These are phyloP conservation scores for Closterium sp. DNA, from an alignment of 139 green algal genomes.

Conservation along the genomic window DNA sequence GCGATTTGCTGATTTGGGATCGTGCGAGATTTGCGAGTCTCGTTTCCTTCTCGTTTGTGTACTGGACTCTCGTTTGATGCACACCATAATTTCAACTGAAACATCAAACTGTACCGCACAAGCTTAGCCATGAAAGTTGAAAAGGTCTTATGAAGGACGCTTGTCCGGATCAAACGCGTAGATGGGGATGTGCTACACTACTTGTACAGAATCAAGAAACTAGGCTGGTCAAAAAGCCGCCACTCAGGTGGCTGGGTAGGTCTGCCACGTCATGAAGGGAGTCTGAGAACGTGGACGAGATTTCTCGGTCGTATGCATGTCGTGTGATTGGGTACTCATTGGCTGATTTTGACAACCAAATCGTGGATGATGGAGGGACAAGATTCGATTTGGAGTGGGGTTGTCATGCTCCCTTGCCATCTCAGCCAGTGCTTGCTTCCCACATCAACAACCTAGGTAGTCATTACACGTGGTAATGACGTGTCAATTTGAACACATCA, in stretches of 20 bases:
- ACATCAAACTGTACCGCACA: too few relatives aligned
- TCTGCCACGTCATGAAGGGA: neutral
- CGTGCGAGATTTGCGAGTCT: neutral
- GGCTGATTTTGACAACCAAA: neutral
- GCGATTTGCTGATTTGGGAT: neutral
- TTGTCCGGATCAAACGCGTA: too few relatives aligned
- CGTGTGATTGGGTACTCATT: neutral
- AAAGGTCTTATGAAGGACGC: too few relatives aligned
- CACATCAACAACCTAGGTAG: neutral
- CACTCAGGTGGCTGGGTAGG: neutral
- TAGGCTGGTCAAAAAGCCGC: too few relatives aligned
- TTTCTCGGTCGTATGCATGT: neutral
- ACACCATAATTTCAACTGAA: too few relatives aligned
- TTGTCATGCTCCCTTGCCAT: neutral
- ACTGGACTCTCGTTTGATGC: too few relatives aligned
- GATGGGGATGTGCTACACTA: too few relatives aligned
- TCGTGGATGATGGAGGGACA: neutral
- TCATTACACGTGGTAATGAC: neutral
- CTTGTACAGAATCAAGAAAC: too few relatives aligned
- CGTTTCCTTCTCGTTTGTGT: too few relatives aligned
- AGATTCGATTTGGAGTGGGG: neutral
- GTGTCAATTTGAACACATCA: neutral
- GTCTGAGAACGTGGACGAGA: neutral
- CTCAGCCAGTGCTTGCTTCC: neutral
- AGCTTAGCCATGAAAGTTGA: too few relatives aligned